Conservation (phyloP, 2,329 filamentous ascomycete species). For the Aspergillus ruber region DNA sequence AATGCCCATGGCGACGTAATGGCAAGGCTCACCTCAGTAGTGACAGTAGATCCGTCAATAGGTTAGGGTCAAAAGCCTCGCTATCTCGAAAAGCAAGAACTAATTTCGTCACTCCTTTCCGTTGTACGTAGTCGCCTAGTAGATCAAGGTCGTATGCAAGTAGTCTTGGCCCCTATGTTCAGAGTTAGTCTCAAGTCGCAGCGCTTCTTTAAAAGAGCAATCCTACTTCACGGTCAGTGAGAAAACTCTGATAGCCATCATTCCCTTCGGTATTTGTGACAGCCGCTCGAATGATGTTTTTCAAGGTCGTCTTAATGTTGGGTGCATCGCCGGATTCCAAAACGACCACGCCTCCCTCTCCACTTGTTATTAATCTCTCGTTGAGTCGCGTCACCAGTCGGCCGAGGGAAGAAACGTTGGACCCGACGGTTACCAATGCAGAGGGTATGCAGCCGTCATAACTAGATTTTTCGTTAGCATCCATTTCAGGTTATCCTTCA, state of each 20-base stretch:
- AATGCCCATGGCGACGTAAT: neutral
- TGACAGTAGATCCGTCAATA: slow-evolving; percentile 41
- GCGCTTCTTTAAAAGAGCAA: neutral
- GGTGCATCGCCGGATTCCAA: slow-evolving; percentile 40
- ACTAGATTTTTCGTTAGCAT: slow-evolving; percentile 14
- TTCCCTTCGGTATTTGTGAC: slow-evolving; percentile 33
- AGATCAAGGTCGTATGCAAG: slow-evolving; percentile 43
- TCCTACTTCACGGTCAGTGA: slow-evolving; percentile 34
- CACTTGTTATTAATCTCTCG: slow-evolving; percentile 22
- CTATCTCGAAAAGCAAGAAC: slow-evolving; percentile 41
- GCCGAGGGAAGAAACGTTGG: slow-evolving; percentile 37
- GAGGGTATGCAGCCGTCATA: slow-evolving; percentile 36
- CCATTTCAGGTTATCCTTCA: neutral
- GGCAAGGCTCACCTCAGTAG: slow-evolving; percentile 38
- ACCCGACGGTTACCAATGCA: slow-evolving; percentile 38
- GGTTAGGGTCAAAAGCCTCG: slow-evolving; percentile 40
- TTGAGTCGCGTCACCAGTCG: slow-evolving; percentile 33
- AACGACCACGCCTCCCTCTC: slow-evolving; percentile 32
- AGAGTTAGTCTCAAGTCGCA: slow-evolving; percentile 7
- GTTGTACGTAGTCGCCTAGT: slow-evolving; percentile 36
- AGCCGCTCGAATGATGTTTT: slow-evolving; percentile 39
- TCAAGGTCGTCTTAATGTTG: slow-evolving; percentile 42
- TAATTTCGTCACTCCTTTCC: slow-evolving; percentile 31
- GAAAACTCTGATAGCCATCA: slow-evolving; percentile 33
- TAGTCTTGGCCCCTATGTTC: slow-evolving; percentile 31